Evolutionary conservation across 345 rosid genomes (phyloP).

Genomic region (Corchorus capsularis): DNA sequence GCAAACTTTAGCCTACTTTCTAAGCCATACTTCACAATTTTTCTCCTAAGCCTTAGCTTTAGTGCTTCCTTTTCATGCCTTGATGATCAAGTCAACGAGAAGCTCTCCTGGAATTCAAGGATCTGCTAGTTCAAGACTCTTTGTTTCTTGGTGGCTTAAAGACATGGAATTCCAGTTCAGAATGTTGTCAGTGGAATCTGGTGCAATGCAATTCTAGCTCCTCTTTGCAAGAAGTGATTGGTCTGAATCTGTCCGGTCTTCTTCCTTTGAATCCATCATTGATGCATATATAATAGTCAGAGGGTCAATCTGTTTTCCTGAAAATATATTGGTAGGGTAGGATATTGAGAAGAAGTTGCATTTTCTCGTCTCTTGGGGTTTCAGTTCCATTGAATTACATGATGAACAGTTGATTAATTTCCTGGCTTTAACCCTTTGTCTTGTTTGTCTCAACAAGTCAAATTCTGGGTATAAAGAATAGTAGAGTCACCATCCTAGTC

Average conservation of each 20-base stretch:
- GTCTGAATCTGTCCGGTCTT: conserved; percentile 7
- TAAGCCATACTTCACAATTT: background rate
- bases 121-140: conserved; percentile 10
- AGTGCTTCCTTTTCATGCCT: conserved; percentile 13
- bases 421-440: background rate
- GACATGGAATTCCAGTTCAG: conserved; percentile 23
- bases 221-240: conserved; percentile 11
- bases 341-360: too few species aligned
- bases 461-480: background rate
- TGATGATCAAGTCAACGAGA: conserved; percentile 25
- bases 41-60: background rate
- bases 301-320: too few species aligned
- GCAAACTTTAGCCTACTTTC: conserved; percentile 10
- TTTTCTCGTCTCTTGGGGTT: background rate
- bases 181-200: conserved; percentile 27
- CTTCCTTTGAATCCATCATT: too few species aligned
- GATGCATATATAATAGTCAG: too few species aligned
- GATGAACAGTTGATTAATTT: background rate
- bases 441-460: background rate
- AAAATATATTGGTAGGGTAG: too few species aligned
- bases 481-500: too few species aligned
- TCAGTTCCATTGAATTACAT: background rate
- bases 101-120: conserved; percentile 32
- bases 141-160: conserved; percentile 1
- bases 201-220: conserved; percentile 19